A percentile compares a stretch with the other conserved stretches of the same genome.
Conservation (phyloP, 2,329 filamentous ascomycete species). For the Amauroascus verrucosus region DNA sequence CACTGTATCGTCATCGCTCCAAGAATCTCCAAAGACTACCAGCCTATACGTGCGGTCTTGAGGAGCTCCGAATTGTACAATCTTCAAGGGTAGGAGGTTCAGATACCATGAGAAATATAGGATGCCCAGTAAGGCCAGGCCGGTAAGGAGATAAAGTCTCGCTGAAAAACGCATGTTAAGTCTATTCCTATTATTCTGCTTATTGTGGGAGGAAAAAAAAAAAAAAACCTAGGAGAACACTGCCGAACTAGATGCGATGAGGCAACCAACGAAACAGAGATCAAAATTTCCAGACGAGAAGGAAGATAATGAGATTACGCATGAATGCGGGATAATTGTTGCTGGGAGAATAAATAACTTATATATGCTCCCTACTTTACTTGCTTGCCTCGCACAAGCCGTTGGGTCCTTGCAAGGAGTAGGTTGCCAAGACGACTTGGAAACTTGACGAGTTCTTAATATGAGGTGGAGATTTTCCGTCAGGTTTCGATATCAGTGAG, state of each 20-base stretch:
- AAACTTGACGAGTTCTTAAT: background rate
- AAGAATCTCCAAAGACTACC: conserved; percentile 34
- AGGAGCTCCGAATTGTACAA: background rate
- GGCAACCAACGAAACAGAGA: no score
- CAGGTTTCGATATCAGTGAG: background rate
- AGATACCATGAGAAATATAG: conserved; percentile 24
- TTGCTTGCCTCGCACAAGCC: no score
- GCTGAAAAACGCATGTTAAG: conserved; percentile 22
- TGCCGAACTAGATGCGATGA: no score
- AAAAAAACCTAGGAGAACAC: background rate
- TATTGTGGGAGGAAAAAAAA: background rate
- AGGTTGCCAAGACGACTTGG: background rate
- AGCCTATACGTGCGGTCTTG: conserved; percentile 22
- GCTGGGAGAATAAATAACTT: no score
- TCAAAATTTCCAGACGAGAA: no score
- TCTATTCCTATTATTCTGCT: background rate
- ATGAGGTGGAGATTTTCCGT: background rate
- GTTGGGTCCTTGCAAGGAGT: no score
- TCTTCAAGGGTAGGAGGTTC: conserved; percentile 8
- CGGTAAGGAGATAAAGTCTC: conserved; percentile 26
- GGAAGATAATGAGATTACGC: no score
- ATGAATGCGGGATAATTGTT: no score
- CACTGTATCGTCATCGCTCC: conserved; percentile 29
- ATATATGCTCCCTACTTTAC: no score
- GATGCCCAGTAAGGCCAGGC: conserved; percentile 24